These are phyloP conservation scores for Phaeosphaeria sp. DNA, from an alignment of 2,329 filamentous ascomycete species.

Conservation along the genomic window DNA sequence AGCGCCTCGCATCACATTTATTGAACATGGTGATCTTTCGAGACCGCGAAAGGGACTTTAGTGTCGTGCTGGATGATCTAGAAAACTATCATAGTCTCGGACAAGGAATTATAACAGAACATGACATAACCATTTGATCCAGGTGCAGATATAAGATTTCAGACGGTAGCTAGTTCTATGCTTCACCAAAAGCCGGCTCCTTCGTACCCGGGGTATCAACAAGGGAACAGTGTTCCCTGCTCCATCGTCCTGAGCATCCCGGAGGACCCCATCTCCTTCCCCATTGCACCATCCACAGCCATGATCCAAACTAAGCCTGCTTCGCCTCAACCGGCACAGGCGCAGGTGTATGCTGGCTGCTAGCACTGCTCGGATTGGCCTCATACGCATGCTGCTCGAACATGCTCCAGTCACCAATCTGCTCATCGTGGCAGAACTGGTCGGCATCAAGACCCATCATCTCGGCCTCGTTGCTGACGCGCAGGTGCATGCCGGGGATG, in stretches of 20 bases:
- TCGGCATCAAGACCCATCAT: slow-evolving; percentile 62
- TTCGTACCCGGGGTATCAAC: neutral
- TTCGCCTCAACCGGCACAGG: slow-evolving; percentile 8
- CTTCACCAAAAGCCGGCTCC: no score
- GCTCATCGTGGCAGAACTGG: slow-evolving; percentile 64
- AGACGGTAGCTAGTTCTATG: no score
- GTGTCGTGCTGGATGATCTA: no score
- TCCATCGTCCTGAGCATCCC: neutral
- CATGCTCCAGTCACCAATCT: slow-evolving; percentile 61
- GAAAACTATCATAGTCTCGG: no score
- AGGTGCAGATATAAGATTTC: no score
- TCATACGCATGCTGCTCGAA: slow-evolving; percentile 36
- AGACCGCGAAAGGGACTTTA: no score
- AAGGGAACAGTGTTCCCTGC: neutral
- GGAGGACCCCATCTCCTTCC: neutral
- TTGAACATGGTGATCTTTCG: no score
- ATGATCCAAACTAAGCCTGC: slow-evolving; percentile 8
- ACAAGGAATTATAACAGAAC: no score
- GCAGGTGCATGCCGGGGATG: slow-evolving; percentile 61
- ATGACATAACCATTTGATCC: no score
- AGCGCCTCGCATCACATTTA: no score
- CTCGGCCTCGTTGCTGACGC: slow-evolving; percentile 62
- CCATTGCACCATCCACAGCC: neutral
- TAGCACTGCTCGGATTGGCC: slow-evolving; percentile 26
- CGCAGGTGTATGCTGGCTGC: slow-evolving; percentile 25